Percentiles rank a stretch among this genome's conserved stretches.
Evolutionary conservation across 257 asterid species (phyloP).

Genomic region (Agastache rugosa): DNA sequence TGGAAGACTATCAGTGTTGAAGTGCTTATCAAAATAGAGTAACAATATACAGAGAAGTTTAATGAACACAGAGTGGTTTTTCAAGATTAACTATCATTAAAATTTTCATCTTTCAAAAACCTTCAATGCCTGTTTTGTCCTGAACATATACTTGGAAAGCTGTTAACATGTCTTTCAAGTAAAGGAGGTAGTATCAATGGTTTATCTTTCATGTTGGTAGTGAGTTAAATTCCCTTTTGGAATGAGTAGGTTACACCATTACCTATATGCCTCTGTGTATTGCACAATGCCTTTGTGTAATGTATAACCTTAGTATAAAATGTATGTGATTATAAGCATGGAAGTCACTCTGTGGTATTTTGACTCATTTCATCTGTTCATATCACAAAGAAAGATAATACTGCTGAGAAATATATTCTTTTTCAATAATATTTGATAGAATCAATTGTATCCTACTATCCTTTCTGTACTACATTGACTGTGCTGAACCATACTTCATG

Average conservation of each 20-base stretch:
- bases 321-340: constrained; percentile 10
- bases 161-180: too few species aligned
- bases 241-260: neutral
- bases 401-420: neutral
- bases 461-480: neutral
- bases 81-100: constrained; percentile 2
- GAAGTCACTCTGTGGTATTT: neutral
- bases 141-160: too few species aligned
- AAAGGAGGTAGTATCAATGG: neutral
- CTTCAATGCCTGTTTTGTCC: neutral
- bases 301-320: neutral
- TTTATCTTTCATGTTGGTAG: neutral
- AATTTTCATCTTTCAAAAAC: neutral
- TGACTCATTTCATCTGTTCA: neutral
- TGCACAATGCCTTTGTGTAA: too few species aligned
- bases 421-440: neutral
- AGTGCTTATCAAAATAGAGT: neutral
- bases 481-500: neutral
- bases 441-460: constrained; percentile 8
- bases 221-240: neutral
- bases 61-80: neutral
- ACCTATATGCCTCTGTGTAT: neutral
- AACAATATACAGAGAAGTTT: neutral
- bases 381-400: neutral
- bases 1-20: neutral